Evolutionary conservation across 1,284 basidiomycete species (phyloP), one percentile per base, ranked within the genome.

Genomic region (Schizophyllum commune): DNA sequence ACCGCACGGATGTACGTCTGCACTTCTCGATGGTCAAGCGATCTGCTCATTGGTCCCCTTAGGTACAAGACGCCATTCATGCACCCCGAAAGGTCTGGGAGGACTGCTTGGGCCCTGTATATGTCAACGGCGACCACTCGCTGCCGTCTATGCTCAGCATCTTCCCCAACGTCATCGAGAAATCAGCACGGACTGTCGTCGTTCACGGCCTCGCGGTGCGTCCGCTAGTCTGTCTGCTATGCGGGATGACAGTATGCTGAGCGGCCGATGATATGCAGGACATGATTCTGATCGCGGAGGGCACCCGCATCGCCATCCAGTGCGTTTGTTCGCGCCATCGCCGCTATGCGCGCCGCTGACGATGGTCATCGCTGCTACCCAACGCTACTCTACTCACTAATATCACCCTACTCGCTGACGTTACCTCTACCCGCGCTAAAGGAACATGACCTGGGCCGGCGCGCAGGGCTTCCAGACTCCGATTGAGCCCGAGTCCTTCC

Each of bases 151-250:
- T 80, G 2, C 73, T 87, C 57, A 83, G 79, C 22, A 83, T 88
- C 5, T 75, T 89, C 8, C 83, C 86, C 0, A 86, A 77, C 62
- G 86, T 86, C 54, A 88, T 89, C 64, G 87, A 90, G 70, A 86
- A 85, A 73, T 89, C 79, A 61, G 77, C 81, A 61, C 77, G 86
- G 58, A 81, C 80, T 0, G 82, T 91, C 33, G 82, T 91, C 57
- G 82, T 83, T 6, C 87, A 90, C 63, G 88, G 88, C 1, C 74
- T 88, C 59, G 83, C 81, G 76, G 83, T 86, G 67, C 61, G 81
- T 63, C 17, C 34, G 15, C 15, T 51, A 8, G 57, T n/a, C 61
- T 20, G 52, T 20, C 57, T 8, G 32, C 20, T 15, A n/a, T 57
- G 53, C 11, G 8, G 52, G 5, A 32, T 61, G n/a, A 47, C 20